Conservation (phyloP, 768 basidiomycete genomes). For the Lactarius sp. region DNA sequence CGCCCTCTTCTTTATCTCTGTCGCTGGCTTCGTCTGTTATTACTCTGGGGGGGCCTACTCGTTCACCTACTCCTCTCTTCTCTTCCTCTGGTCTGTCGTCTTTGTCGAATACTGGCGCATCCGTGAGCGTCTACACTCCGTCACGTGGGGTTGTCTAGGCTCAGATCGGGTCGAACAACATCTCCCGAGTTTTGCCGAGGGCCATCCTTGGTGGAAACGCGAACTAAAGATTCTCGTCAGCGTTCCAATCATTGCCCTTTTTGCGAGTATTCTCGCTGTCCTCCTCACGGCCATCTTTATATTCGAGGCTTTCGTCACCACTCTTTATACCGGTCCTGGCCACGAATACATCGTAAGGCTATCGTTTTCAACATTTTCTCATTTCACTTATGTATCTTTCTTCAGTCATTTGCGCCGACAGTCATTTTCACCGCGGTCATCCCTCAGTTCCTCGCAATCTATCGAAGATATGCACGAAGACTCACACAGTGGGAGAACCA, state of each 20-base stretch:
- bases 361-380: neutral
- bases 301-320: conserved; percentile 85
- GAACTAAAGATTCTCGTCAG: conserved; percentile 64
- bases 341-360: conserved; percentile 66
- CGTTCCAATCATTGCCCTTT: conserved; percentile 67
- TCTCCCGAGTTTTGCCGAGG: conserved; percentile 49
- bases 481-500: conserved; percentile 94
- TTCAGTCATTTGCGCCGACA: conserved; percentile 75
- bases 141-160: conserved; percentile 76
- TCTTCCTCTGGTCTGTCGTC: conserved; percentile 78
- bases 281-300: conserved; percentile 80
- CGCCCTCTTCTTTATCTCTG: conserved; percentile 70
- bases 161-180: conserved; percentile 72
- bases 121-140: conserved; percentile 74
- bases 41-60: conserved; percentile 70
- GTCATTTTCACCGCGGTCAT: conserved; percentile 76
- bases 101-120: conserved; percentile 95
- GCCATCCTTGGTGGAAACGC: conserved; percentile 67
- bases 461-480: conserved; percentile 58
- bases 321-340: conserved; percentile 86
- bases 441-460: conserved; percentile 71
- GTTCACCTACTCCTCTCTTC: conserved; percentile 64
- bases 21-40: conserved; percentile 64
- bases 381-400: neutral
- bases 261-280: conserved; percentile 61